These are phyloP conservation scores for Hansfordia pulvinata DNA, from an alignment of 2,329 filamentous ascomycete genomes.

Conservation along the genomic window DNA sequence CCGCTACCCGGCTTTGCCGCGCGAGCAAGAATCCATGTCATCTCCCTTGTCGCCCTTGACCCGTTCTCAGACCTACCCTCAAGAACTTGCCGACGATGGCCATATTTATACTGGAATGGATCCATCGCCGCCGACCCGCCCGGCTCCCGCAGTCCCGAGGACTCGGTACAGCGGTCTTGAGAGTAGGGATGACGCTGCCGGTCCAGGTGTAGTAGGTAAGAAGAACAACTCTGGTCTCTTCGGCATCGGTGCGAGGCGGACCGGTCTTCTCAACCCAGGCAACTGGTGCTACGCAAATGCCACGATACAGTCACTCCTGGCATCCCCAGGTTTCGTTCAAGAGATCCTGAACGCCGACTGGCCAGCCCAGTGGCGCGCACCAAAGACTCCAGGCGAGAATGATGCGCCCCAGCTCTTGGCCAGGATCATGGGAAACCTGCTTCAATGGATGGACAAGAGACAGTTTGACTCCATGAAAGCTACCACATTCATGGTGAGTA, in stretches of 20 bases:
- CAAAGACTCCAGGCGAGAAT: too few relatives aligned
- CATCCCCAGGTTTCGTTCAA: slow-evolving; percentile 54
- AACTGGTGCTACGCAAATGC: slow-evolving; percentile 89
- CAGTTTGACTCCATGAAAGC: slow-evolving; percentile 37
- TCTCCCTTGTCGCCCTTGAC: too few relatives aligned
- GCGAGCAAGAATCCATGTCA: slow-evolving; percentile 47
- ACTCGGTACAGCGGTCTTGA: slow-evolving; percentile 69
- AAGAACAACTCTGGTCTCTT: too few relatives aligned
- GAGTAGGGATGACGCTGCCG: slow-evolving; percentile 15
- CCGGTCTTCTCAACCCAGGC: slow-evolving; percentile 68
- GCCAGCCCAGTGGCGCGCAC: slow-evolving; percentile 54
- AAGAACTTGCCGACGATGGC: slow-evolving; percentile 18
- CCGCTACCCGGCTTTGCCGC: slow-evolving; percentile 60
- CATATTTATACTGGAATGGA: slow-evolving; percentile 33
- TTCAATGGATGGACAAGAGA: slow-evolving; percentile 40
- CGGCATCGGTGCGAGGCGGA: slow-evolving; percentile 26
- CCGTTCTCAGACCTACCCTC: slow-evolving; percentile 7
- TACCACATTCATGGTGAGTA: slow-evolving; percentile 42
- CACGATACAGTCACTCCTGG: slow-evolving; percentile 71
- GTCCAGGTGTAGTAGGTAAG: slow-evolving; percentile 27
- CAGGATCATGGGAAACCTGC: slow-evolving; percentile 43
- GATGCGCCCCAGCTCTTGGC: slow-evolving; percentile 49
- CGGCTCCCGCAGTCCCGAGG: slow-evolving; percentile 52
- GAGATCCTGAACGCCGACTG: slow-evolving; percentile 45
- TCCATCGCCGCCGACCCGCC: slow-evolving; percentile 44